Conservation (phyloP, 495 filamentous ascomycete genomes). For the Collariella sp. region DNA sequence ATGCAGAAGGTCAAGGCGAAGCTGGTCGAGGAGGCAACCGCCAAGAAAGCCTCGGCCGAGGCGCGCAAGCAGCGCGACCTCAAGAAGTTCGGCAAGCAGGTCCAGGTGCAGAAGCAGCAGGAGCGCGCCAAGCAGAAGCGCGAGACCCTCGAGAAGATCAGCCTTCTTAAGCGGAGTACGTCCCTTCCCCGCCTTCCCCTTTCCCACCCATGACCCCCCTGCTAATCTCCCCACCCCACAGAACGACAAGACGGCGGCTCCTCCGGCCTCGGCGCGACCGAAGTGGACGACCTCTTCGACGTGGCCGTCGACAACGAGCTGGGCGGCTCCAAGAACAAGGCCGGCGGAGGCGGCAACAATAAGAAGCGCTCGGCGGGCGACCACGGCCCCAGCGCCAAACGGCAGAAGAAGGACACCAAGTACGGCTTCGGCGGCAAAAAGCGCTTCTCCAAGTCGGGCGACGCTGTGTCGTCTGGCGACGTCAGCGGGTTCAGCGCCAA, state of each 20-base stretch:
- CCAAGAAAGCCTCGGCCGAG: slow-evolving; percentile 86
- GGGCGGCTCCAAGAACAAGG: slow-evolving; percentile 31
- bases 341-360: slow-evolving; percentile 39
- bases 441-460: slow-evolving; percentile 75
- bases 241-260: slow-evolving; percentile 73
- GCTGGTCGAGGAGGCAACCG: slow-evolving; percentile 81
- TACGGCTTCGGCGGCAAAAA: slow-evolving; percentile 96
- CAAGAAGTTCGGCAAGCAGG: slow-evolving; percentile 99
- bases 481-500: slow-evolving; percentile 65
- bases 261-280: slow-evolving; percentile 50
- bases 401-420: slow-evolving; percentile 86
- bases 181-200: slow-evolving; percentile 11
- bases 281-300: slow-evolving; percentile 91
- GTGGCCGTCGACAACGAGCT: slow-evolving; percentile 79
- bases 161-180: slow-evolving; percentile 85
- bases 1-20: slow-evolving; percentile 95
- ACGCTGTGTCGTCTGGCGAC: slow-evolving; percentile 71
- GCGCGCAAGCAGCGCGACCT: slow-evolving; percentile 86
- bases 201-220: background rate
- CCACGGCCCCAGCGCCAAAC: slow-evolving; percentile 51
- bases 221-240: slow-evolving; percentile 28
- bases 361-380: slow-evolving; percentile 27
- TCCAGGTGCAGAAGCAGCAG: slow-evolving; percentile 92
- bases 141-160: slow-evolving; percentile 88
- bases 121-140: slow-evolving; percentile 86